Percentiles rank a stretch among this genome's conserved stretches.
Conservation (phyloP, 441 rosid genomes). For the Populus hybrid region DNA sequence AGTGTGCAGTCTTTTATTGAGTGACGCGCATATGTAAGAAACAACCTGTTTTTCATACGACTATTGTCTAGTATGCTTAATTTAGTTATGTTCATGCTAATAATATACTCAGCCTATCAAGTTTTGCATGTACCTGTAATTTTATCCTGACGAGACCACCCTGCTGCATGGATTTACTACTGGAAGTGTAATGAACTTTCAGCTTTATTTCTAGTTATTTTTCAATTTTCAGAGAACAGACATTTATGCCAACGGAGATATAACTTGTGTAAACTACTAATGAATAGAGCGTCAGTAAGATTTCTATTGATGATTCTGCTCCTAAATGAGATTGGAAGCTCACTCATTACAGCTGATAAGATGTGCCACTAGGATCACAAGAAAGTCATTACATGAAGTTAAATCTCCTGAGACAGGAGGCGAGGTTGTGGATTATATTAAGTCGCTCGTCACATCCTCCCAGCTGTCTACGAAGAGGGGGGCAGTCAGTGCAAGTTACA, state of each 20-base stretch:
- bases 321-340: neutral
- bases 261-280: neutral
- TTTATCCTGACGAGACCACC: neutral
- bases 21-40: neutral
- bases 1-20: conserved; percentile 7
- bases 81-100: no score
- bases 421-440: neutral
- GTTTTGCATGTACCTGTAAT: neutral
- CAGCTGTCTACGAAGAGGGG: neutral
- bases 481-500: neutral
- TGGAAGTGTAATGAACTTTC: neutral
- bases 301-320: neutral
- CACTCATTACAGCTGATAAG: neutral
- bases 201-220: neutral
- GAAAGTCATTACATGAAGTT: neutral
- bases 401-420: neutral
- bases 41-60: no score
- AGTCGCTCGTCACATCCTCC: neutral
- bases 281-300: neutral
- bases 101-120: neutral
- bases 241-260: neutral
- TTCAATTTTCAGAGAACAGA: neutral
- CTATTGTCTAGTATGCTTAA: no score
- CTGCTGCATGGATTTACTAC: neutral
- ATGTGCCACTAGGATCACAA: neutral